phyloP scores from a whole-genome alignment of 257 asterid species.

The Rauvolfia tetraphylla region DNA sequence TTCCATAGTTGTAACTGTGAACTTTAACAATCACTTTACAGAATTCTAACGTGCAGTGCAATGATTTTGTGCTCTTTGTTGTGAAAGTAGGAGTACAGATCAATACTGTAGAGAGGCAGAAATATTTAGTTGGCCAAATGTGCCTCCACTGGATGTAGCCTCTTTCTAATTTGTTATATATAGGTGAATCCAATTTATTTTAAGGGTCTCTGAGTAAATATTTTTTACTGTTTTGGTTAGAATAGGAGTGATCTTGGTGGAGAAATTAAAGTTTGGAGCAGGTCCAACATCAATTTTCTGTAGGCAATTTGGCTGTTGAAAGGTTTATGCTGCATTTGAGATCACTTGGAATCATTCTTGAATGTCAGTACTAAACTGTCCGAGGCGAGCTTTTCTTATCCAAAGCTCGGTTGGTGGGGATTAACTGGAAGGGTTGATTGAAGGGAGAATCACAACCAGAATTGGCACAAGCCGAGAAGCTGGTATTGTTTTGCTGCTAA shows the following conservation, averaged over 20 bases:
- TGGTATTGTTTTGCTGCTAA: neutral
- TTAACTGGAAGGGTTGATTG: neutral
- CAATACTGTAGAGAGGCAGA: neutral
- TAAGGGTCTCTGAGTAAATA: neutral
- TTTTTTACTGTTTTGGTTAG: no score
- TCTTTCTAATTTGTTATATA: neutral
- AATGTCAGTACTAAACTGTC: neutral
- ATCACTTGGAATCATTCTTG: neutral
- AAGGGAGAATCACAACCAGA: neutral
- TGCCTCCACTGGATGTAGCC: conserved; percentile 7
- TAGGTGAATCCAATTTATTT: neutral
- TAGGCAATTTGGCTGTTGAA: conserved; percentile 1
- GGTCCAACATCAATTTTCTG: neutral
- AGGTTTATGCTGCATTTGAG: conserved; percentile 1
- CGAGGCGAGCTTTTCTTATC: neutral
- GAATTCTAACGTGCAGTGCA: conserved; percentile 11
- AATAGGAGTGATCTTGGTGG: no score
- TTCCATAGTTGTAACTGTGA: conserved; percentile 13
- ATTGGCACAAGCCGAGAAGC: neutral
- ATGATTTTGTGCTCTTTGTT: conserved; percentile 10
- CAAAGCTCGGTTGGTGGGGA: neutral
- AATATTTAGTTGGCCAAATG: neutral
- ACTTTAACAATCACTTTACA: conserved; percentile 10
- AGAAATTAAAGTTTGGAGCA: neutral
- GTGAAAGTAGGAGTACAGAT: conserved; percentile 4